Conservation (phyloP, 805 yeast genomes). For the Candida parachauliodes region DNA sequence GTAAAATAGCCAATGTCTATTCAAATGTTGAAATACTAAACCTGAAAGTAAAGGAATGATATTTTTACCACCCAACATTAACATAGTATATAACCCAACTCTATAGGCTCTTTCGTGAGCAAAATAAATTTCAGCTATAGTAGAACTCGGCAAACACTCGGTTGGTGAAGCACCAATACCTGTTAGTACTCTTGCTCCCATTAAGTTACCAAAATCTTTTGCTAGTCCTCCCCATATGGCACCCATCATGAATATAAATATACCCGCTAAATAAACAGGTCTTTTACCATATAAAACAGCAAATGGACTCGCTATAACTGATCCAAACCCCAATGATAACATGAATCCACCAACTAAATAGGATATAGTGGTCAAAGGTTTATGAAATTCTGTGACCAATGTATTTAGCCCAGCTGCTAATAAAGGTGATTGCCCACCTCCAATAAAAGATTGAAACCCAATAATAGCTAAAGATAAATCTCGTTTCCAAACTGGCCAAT, state of each 20-base stretch:
- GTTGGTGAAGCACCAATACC: slow-evolving; percentile 63
- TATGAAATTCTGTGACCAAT: slow-evolving; percentile 41
- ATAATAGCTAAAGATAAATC: slow-evolving; percentile 50
- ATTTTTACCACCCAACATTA: slow-evolving; percentile 60
- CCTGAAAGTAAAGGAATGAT: slow-evolving; percentile 55
- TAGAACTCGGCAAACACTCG: slow-evolving; percentile 57
- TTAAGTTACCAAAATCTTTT: slow-evolving; percentile 43
- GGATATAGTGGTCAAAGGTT: slow-evolving; percentile 39
- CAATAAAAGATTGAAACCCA: slow-evolving; percentile 55
- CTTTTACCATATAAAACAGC: slow-evolving; percentile 58
- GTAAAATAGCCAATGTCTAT: slow-evolving; percentile 64
- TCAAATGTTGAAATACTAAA: slow-evolving; percentile 44
- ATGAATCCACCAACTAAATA: slow-evolving; percentile 57
- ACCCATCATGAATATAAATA: slow-evolving; percentile 47
- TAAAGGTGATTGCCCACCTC: slow-evolving; percentile 62
- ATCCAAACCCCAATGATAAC: slow-evolving; percentile 58
- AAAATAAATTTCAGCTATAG: slow-evolving; percentile 59
- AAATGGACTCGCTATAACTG: slow-evolving; percentile 53
- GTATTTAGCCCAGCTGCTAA: slow-evolving; percentile 53
- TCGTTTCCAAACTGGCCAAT: slow-evolving; percentile 61
- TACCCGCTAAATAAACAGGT: slow-evolving; percentile 48
- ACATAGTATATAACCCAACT: slow-evolving; percentile 53
- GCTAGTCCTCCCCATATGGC: slow-evolving; percentile 54
- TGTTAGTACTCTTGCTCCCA: slow-evolving; percentile 55
- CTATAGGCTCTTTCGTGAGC: slow-evolving; percentile 62